A percentile compares a stretch with the other conserved stretches of the same genome.
phyloP scores from a whole-genome alignment of 179 eudicot species.

The Heliamphora pulchella region DNA sequence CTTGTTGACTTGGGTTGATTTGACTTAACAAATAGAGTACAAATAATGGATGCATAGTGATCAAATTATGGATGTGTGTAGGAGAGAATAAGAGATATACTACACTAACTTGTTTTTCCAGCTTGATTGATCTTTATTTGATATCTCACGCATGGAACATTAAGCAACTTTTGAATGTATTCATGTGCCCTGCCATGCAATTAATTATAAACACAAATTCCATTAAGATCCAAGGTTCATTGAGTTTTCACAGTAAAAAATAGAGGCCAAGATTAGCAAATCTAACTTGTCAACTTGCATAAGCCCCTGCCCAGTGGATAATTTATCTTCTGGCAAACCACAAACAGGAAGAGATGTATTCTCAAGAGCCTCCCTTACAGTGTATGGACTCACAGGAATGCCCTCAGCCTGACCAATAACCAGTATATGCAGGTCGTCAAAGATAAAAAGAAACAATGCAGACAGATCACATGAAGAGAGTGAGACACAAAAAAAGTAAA shows the following conservation, averaged over 20 bases:
- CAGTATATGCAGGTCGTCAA: not conserved
- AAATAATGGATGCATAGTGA: slow-evolving; percentile 7
- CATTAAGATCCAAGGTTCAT: slow-evolving; percentile 5
- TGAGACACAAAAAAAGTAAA: slow-evolving; percentile 11
- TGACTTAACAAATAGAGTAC: not conserved
- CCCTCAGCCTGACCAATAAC: slow-evolving; percentile 67
- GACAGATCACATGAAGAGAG: not conserved
- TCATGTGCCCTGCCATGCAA: slow-evolving; percentile 65
- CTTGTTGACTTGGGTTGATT: too few species aligned
- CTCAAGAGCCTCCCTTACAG: slow-evolving; percentile 85
- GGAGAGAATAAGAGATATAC: not conserved
- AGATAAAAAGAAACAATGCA: not conserved
- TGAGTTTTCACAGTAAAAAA: slow-evolving; percentile 7
- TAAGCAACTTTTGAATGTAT: slow-evolving; percentile 53
- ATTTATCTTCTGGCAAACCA: slow-evolving; percentile 72
- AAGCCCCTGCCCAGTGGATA: slow-evolving; percentile 90
- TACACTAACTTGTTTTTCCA: slow-evolving; percentile 62
- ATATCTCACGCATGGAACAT: slow-evolving; percentile 62
- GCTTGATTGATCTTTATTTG: slow-evolving; percentile 65
- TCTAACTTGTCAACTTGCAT: slow-evolving; percentile 96
- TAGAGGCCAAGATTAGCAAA: slow-evolving; percentile 16
- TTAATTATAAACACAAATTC: not conserved
- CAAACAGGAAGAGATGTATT: slow-evolving; percentile 73
- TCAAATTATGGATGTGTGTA: not conserved
- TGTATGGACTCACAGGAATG: slow-evolving; percentile 80